Conservation (phyloP, 192 early-diverging fungal species). For the Allomyces javanicus region DNA sequence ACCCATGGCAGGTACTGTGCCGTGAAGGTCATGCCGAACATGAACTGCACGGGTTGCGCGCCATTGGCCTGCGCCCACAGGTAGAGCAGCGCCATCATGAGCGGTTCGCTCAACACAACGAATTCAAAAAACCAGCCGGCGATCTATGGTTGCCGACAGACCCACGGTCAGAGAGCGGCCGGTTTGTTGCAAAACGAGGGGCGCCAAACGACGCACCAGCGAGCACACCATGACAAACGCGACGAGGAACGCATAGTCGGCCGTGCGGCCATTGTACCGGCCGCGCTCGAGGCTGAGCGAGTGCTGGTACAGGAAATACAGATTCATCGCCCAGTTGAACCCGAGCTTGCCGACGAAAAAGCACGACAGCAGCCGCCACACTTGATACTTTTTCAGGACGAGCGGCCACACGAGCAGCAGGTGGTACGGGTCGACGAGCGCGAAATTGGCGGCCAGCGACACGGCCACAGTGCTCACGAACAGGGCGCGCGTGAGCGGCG, state of each 20-base stretch:
- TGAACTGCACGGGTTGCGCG: constrained; percentile 36
- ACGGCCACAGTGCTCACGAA: constrained; percentile 24
- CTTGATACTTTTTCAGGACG: constrained; percentile 34
- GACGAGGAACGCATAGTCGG: constrained; percentile 64
- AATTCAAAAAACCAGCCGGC: constrained; percentile 12
- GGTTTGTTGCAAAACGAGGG: background rate
- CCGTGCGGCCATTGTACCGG: constrained; percentile 40
- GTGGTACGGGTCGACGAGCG: constrained; percentile 12
- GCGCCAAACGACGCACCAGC: constrained; percentile 14
- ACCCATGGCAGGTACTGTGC: constrained; percentile 62
- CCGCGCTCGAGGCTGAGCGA: constrained; percentile 47
- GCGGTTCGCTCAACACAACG: constrained; percentile 20
- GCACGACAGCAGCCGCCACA: constrained; percentile 55
- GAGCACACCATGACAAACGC: constrained; percentile 30
- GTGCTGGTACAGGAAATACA: constrained; percentile 57
- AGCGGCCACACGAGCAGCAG: constrained; percentile 30
- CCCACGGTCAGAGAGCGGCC: constrained; percentile 1
- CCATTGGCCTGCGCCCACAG: constrained; percentile 51
- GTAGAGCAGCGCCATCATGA: constrained; percentile 45
- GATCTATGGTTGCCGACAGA: constrained; percentile 3
- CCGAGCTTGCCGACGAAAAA: constrained; percentile 34
- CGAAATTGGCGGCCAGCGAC: constrained; percentile 20
- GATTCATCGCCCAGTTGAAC: constrained; percentile 37
- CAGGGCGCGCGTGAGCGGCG: constrained; percentile 34
- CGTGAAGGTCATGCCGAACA: constrained; percentile 52